A percentile compares a stretch with the other conserved stretches of the same genome.
These are phyloP conservation scores for Crepidotus variabilis DNA, from an alignment of 768 basidiomycete genomes.

Conservation along the genomic window DNA sequence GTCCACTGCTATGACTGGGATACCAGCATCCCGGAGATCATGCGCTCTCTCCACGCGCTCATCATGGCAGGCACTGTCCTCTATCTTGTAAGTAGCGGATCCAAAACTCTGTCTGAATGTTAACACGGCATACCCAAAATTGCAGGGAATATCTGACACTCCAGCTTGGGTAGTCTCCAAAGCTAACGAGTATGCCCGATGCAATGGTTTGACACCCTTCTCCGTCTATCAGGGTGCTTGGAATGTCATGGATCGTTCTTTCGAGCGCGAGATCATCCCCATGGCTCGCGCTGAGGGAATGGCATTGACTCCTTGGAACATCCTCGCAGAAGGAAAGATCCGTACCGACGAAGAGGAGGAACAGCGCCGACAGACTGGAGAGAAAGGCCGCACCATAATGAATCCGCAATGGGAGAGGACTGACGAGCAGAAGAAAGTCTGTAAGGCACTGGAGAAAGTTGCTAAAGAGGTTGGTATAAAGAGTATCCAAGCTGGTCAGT, in stretches of 20 bases:
- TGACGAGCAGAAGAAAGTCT: conserved; percentile 38
- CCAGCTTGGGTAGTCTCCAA: conserved; percentile 45
- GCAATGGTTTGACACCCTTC: conserved; percentile 46
- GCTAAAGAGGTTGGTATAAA: conserved; percentile 47
- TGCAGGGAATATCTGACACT: conserved; percentile 32
- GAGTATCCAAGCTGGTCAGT: conserved; percentile 40
- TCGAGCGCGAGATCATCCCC: conserved; percentile 50
- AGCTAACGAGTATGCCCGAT: conserved; percentile 45
- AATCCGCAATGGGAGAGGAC: conserved; percentile 38
- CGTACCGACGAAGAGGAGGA: conserved; percentile 44
- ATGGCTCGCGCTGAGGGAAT: conserved; percentile 37
- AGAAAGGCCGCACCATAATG: conserved; percentile 31
- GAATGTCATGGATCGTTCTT: conserved; percentile 37
- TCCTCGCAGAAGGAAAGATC: conserved; percentile 38
- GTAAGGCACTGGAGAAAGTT: conserved; percentile 28
- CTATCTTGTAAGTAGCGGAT: conserved; percentile 25
- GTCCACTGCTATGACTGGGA: conserved; percentile 43
- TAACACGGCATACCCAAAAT: too few relatives aligned
- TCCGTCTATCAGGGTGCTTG: conserved; percentile 46
- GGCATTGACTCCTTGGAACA: conserved; percentile 28
- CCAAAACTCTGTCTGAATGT: too few relatives aligned
- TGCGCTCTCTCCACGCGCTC: conserved; percentile 49
- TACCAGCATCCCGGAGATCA: conserved; percentile 50
- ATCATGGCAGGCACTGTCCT: conserved; percentile 48
- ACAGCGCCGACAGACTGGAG: conserved; percentile 21